A percentile compares a stretch with the other conserved stretches of the same genome.
These are phyloP conservation scores for Durio zibethinus DNA, from an alignment of 345 rosid genomes.

Conservation along the genomic window DNA sequence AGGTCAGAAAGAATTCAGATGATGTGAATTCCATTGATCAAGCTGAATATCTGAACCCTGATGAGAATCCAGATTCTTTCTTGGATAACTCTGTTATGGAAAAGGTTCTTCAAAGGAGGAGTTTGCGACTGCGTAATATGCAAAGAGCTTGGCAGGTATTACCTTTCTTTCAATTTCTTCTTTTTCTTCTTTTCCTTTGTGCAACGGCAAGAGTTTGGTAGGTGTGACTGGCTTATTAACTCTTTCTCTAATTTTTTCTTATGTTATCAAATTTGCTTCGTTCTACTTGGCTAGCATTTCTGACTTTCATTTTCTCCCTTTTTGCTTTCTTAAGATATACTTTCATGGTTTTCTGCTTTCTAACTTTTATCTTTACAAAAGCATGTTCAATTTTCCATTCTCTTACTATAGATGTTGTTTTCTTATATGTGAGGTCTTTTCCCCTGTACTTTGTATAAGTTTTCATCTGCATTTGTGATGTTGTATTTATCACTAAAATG, in stretches of 20 bases:
- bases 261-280: background rate
- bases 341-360: background rate
- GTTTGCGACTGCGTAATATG: slow-evolving; percentile 88
- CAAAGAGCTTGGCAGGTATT: slow-evolving; percentile 91
- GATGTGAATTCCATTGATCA: slow-evolving; percentile 34
- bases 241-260: background rate
- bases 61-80: slow-evolving; percentile 51
- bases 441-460: background rate
- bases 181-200: background rate
- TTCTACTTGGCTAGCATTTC: background rate
- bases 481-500: background rate
- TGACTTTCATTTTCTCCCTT: background rate
- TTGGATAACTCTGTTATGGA: slow-evolving; percentile 93
- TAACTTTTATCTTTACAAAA: background rate
- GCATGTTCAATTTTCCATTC: background rate
- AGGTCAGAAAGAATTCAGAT: slow-evolving; percentile 28
- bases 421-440: background rate
- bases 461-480: background rate
- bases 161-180: background rate
- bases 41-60: slow-evolving; percentile 42
- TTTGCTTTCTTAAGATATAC: background rate
- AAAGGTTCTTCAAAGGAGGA: slow-evolving; percentile 87
- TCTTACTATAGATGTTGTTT: background rate
- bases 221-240: background rate
- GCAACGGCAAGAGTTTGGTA: slow-evolving; percentile 56